Base-by-base conservation (phyloP, 441 rosid genomes). In the Syzygium malaccense region DNA sequence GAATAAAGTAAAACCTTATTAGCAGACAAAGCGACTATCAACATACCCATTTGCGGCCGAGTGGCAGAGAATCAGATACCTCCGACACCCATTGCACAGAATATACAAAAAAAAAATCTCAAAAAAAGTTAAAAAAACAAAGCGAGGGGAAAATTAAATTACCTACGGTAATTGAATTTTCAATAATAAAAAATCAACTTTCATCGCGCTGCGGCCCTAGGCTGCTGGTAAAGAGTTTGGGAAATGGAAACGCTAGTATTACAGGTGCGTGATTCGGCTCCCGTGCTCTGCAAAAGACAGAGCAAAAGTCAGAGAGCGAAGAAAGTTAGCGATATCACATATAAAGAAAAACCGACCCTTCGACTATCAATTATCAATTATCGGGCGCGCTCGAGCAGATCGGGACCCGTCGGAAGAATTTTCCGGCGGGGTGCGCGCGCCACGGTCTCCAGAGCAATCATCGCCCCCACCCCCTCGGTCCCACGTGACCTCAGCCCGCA, bases 301-400 rank as follows among this genome's bases (percentile, higher is more conserved):
- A 41, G 9, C 9, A 45, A 45, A 7, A 45, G 2, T 7, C 48
- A 45, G 48, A 7, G 10, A 45, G 48, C 7, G 2, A 45, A 45
- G 9, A 45, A 1, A 45, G 2, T 7, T 45, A 7, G 2, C 1
- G 2, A 45, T 7, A 45, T 45, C 9, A 45, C 0, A 1, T 0
- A 45, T 45, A 6, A 41, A 41, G 4, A 45, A 45, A 45, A 45
- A 7, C 48, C 0, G 48, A 45, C 9, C 48, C 9, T 7, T 45
- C 48, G 7, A 45, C 48, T 45, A 45, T 45, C 48, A 8, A 45
- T 1, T 0, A 45, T 7, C 48, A 45, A 45, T 7, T 7, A 45
- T 45, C 9, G 9, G 9, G 48, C 48, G 7, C 48, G 7, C 48
- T 7, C 9, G 48, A 45, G 48, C 1, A 45, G 48, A 45, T 45